Evolutionary conservation across 768 basidiomycete genomes (phyloP).

Genomic region (Kockovaella imperatae): DNA sequence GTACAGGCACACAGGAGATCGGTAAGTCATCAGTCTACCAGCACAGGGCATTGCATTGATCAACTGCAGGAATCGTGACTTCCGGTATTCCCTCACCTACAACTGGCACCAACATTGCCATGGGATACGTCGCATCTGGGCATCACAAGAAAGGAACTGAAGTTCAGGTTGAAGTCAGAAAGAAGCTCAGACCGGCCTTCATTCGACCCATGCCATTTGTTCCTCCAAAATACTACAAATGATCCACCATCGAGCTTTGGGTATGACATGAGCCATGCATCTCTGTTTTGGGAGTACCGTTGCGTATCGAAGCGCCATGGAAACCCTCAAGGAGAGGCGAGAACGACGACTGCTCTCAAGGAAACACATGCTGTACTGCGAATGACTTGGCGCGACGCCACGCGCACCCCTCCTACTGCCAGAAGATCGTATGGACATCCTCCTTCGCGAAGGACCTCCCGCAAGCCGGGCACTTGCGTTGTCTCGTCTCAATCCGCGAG

Average conservation of each 20-base stretch:
- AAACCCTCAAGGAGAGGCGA: no score
- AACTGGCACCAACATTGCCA: slow-evolving; percentile 82
- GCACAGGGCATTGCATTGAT: background rate
- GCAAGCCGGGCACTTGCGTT: slow-evolving; percentile 90
- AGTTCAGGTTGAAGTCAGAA: slow-evolving; percentile 75
- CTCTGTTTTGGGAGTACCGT: no score
- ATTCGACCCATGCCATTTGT: slow-evolving; percentile 83
- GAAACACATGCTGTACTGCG: no score
- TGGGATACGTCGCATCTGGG: slow-evolving; percentile 76
- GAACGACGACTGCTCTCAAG: no score
- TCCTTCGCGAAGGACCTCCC: slow-evolving; percentile 69
- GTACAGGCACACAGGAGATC: slow-evolving; percentile 53
- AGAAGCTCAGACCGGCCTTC: slow-evolving; percentile 64
- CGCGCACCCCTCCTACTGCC: no score
- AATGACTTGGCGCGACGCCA: no score
- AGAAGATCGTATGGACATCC: slow-evolving; percentile 65
- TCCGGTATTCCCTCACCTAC: slow-evolving; percentile 95
- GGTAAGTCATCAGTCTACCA: slow-evolving; percentile 48
- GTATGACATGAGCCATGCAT: no score
- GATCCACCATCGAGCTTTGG: no score
- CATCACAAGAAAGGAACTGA: slow-evolving; percentile 86
- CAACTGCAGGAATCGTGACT: slow-evolving; percentile 59
- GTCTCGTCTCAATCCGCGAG: slow-evolving; percentile 74
- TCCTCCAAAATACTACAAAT: slow-evolving; percentile 62
- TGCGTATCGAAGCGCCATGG: no score